These are phyloP conservation scores for Rhodotorula mucilaginosa DNA, from an alignment of 1,284 basidiomycete genomes.

Conservation along the genomic window DNA sequence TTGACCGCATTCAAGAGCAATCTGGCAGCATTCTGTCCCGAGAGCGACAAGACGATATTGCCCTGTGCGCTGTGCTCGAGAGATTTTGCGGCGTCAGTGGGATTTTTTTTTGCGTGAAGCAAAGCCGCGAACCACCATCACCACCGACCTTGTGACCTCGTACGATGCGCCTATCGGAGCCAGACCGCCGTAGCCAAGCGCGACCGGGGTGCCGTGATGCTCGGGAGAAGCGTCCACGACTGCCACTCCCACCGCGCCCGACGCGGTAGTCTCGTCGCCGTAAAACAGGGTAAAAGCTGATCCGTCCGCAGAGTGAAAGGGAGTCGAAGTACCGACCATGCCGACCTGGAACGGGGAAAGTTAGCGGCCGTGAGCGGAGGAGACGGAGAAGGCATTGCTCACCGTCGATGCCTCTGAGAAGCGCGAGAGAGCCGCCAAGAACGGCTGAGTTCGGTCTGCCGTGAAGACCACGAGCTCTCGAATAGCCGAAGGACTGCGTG, in stretches of 20 bases:
- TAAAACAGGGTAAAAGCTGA: conserved; percentile 27
- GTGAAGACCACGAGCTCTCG: conserved; percentile 34
- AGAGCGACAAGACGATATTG: conserved; percentile 37
- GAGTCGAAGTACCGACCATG: conserved; percentile 33
- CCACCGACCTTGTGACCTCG: conserved; percentile 27
- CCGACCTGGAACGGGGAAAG: conserved; percentile 12
- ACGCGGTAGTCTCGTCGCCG: background rate
- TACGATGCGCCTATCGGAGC: conserved; percentile 8
- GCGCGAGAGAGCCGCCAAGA: conserved; percentile 22
- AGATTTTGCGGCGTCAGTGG: background rate
- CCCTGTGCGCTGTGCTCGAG: conserved; percentile 24
- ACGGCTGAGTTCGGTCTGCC: conserved; percentile 31
- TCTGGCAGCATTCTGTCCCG: conserved; percentile 32
- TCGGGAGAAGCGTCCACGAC: conserved; percentile 10
- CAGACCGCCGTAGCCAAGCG: conserved; percentile 25
- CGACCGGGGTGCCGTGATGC: background rate
- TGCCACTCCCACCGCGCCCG: conserved; percentile 33
- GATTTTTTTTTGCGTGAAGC: background rate
- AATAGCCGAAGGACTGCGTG: conserved; percentile 13
- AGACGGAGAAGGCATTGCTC: background rate
- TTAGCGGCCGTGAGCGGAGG: background rate
- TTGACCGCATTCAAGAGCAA: conserved; percentile 30
- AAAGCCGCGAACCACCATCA: background rate
- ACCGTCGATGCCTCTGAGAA: conserved; percentile 17
- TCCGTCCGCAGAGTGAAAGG: conserved; percentile 29